A percentile compares a stretch with the other conserved stretches of the same genome.
These are phyloP conservation scores for Rubia yunnanensis DNA, from an alignment of 257 asterid species.

Conservation along the genomic window DNA sequence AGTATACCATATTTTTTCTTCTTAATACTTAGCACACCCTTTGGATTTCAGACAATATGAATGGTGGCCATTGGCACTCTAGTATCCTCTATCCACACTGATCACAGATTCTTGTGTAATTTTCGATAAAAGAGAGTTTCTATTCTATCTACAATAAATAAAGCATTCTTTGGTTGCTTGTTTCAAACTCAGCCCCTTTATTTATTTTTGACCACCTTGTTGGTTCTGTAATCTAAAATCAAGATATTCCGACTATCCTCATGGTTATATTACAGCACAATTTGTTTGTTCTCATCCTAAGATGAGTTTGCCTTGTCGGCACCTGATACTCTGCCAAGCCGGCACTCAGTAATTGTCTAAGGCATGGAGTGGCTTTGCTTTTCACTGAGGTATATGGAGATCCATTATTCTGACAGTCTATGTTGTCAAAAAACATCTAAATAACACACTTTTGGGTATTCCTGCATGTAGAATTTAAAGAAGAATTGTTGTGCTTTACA, in stretches of 20 bases:
- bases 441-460: neutral
- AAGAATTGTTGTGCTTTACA: neutral
- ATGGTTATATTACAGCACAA: neutral
- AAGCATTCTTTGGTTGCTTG: neutral
- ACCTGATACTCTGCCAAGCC: neutral
- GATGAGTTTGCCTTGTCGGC: neutral
- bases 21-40: neutral
- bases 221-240: neutral
- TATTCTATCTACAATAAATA: neutral
- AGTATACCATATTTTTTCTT: neutral
- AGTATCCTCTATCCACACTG: neutral
- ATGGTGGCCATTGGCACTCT: conserved; percentile 6
- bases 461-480: neutral
- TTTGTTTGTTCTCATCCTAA: neutral
- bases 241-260: neutral
- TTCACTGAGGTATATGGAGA: neutral
- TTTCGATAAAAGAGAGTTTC: neutral
- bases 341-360: neutral
- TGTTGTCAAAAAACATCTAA: neutral
- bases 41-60: neutral
- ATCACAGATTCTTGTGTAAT: neutral
- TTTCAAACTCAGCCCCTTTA: neutral
- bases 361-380: neutral
- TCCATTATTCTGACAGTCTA: neutral
- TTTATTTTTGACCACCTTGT: neutral